Conservation (phyloP, 176 grass and related monocot genomes). For the Carex littledalei region DNA sequence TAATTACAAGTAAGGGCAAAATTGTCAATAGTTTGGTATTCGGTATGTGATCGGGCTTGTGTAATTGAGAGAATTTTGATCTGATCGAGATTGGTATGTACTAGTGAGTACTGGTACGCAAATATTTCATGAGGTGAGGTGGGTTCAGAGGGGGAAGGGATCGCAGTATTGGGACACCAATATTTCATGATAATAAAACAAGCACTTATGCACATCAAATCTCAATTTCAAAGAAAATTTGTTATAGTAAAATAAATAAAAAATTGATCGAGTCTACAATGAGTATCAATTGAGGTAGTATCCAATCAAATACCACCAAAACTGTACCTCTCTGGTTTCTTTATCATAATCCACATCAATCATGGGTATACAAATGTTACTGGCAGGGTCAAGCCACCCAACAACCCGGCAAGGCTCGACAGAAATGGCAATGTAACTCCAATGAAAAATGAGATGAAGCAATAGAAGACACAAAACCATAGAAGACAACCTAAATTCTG, state of each 20-base stretch:
- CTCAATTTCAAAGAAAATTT: background rate
- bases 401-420: conserved; percentile 69
- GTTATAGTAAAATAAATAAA: background rate
- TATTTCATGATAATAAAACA: background rate
- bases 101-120: no score
- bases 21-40: background rate
- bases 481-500: no score
- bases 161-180: no score
- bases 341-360: conserved; percentile 95
- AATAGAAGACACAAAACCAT: conserved; percentile 75
- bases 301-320: conserved; percentile 71
- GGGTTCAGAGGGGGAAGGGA: background rate
- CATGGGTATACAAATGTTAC: conserved; percentile 92
- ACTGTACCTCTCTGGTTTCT: conserved; percentile 76
- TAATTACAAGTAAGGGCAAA: background rate
- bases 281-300: background rate
- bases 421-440: conserved; percentile 78
- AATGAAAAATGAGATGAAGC: conserved; percentile 88
- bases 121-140: no score
- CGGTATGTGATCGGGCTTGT: background rate
- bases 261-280: background rate
- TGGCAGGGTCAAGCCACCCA: conserved; percentile 68
- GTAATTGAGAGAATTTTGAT: no score
- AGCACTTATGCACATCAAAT: background rate
- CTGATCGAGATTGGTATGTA: no score